phyloP scores from a whole-genome alignment of 768 basidiomycete species.

The Lactifluus echinatus region DNA sequence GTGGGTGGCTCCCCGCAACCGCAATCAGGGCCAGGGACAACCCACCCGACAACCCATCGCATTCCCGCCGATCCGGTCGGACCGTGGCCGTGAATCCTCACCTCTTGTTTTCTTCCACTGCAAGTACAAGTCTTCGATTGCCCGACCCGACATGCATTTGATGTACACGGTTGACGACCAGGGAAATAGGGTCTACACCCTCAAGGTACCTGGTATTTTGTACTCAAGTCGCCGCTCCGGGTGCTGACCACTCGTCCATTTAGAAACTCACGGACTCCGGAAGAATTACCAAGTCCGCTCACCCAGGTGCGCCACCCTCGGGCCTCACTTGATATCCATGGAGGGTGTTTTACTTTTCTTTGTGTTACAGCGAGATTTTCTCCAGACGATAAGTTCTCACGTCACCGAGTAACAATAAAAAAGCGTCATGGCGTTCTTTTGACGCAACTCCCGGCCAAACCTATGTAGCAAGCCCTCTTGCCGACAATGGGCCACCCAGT shows the following conservation, averaged over 20 bases:
- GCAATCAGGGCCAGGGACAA: too few species aligned
- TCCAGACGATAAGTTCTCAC: constrained; percentile 98
- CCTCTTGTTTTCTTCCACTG: too few species aligned
- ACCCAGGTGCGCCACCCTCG: constrained; percentile 63
- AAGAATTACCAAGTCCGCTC: constrained; percentile 88
- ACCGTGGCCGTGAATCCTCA: too few species aligned
- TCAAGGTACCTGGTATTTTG: constrained; percentile 59
- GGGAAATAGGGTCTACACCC: constrained; percentile 83
- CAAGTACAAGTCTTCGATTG: too few species aligned
- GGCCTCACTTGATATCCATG: not conserved
- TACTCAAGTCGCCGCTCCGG: not conserved
- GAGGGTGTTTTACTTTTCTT: not conserved
- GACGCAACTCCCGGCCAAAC: constrained; percentile 84
- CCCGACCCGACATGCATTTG: constrained; percentile 84
- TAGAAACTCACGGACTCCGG: constrained; percentile 83
- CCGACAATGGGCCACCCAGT: too few species aligned
- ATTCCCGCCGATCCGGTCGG: too few species aligned
- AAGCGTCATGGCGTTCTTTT: constrained; percentile 83
- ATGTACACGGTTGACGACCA: constrained; percentile 83
- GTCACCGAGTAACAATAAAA: constrained; percentile 96
- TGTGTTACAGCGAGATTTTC: constrained; percentile 84
- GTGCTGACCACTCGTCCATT: constrained; percentile 1
- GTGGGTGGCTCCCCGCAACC: too few species aligned
- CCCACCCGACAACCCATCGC: too few species aligned
- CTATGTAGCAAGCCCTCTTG: constrained; percentile 63